phyloP scores from a whole-genome alignment of 257 asterid genomes.

The Petrea volubilis region DNA sequence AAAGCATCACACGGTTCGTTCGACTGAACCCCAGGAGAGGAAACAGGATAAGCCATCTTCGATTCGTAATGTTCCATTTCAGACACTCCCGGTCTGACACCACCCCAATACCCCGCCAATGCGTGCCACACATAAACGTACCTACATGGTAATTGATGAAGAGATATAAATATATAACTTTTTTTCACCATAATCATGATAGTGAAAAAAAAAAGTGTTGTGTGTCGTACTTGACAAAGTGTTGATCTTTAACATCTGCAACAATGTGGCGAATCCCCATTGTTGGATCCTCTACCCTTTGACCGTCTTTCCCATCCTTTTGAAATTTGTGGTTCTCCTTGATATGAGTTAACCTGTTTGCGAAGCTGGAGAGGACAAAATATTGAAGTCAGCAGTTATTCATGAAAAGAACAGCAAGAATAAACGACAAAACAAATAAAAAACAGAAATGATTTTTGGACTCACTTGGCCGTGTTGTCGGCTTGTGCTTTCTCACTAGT shows the following conservation, averaged over 20 bases:
- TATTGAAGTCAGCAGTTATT: neutral
- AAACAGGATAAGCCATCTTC: slow-evolving; percentile 61
- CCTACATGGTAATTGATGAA: slow-evolving; percentile 27
- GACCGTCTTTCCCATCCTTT: slow-evolving; percentile 73
- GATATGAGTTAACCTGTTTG: slow-evolving; percentile 72
- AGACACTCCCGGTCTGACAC: slow-evolving; percentile 63
- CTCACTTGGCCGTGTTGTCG: slow-evolving; percentile 88
- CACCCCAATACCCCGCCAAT: slow-evolving; percentile 88
- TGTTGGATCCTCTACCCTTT: slow-evolving; percentile 66
- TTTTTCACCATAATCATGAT: neutral
- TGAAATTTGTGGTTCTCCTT: slow-evolving; percentile 92
- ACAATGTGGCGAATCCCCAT: slow-evolving; percentile 73
- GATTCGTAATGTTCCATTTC: slow-evolving; percentile 76
- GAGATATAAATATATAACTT: neutral
- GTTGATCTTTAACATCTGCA: slow-evolving; percentile 59
- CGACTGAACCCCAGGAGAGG: slow-evolving; percentile 72
- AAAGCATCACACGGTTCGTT: slow-evolving; percentile 70
- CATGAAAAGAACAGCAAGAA: neutral
- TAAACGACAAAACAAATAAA: neutral
- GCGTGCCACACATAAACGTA: slow-evolving; percentile 92
- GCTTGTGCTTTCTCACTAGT: slow-evolving; percentile 45
- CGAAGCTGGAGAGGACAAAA: slow-evolving; percentile 58
- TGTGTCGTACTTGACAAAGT: slow-evolving; percentile 56
- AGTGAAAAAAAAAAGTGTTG: neutral
- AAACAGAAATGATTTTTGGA: neutral